Evolutionary conservation across 805 yeast species (phyloP).

Genomic region (Ogataea methylovora): DNA sequence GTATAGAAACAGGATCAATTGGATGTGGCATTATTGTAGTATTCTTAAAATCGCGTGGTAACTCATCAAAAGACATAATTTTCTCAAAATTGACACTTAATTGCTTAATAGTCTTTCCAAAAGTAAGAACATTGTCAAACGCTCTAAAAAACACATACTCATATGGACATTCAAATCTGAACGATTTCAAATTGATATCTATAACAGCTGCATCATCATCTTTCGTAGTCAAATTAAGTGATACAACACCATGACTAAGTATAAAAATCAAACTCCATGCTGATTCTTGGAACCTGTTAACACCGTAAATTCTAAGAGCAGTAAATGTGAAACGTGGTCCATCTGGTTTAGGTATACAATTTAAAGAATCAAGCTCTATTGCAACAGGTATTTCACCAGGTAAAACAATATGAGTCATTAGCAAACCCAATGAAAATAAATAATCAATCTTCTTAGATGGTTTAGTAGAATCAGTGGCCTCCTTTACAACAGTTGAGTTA

Average conservation of each 20-base stretch:
- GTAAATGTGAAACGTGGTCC: constrained; percentile 12
- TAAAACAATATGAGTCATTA: constrained; percentile 16
- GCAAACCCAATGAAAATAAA: constrained; percentile 14
- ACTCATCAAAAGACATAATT: constrained; percentile 14
- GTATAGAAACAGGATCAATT: constrained; percentile 39
- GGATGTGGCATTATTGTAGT: constrained; percentile 21
- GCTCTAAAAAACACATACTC: constrained; percentile 69
- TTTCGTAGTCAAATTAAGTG: constrained; percentile 3
- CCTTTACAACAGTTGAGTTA: background rate
- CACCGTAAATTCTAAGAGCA: constrained; percentile 22
- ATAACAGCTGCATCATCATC: constrained; percentile 7
- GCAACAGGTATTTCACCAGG: constrained; percentile 21
- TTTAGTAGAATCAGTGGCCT: background rate
- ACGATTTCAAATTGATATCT: constrained; percentile 11
- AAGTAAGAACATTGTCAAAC: constrained; percentile 73
- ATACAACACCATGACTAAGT: constrained; percentile 10
- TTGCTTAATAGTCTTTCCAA: constrained; percentile 62
- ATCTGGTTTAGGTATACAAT: constrained; percentile 2
- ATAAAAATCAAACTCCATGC: constrained; percentile 22
- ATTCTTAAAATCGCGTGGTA: constrained; percentile 24
- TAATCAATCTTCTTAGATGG: constrained; percentile 3
- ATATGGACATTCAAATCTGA: constrained; percentile 51
- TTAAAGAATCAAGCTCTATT: constrained; percentile 21
- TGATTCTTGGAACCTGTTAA: constrained; percentile 15
- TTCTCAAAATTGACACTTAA: constrained; percentile 25